phyloP scores from a whole-genome alignment of 179 eudicot species.

The Patellifolia procumbens region DNA sequence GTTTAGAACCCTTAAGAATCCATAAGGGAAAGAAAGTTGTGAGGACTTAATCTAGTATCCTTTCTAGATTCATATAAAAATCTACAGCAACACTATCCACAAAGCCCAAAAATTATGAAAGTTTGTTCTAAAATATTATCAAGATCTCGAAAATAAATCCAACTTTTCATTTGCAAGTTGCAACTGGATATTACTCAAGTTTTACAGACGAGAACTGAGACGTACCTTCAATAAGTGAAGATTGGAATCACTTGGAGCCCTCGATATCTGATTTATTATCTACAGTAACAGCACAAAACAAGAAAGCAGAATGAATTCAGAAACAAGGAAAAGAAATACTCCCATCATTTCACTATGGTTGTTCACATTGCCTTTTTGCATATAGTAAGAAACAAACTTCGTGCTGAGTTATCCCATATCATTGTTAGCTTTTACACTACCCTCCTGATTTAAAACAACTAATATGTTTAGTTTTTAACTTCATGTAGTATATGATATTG shows the following conservation, averaged over 20 bases:
- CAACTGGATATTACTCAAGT: slow-evolving; percentile 10
- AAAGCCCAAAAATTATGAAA: not conserved
- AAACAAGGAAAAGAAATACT: not conserved
- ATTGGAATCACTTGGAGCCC: slow-evolving; percentile 25
- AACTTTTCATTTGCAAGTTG: slow-evolving; percentile 3
- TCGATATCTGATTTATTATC: slow-evolving; percentile 23
- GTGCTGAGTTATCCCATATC: too few species aligned
- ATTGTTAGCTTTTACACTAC: too few species aligned
- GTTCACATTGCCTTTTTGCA: not conserved
- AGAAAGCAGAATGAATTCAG: not conserved
- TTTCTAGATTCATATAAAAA: too few species aligned
- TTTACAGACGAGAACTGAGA: not conserved
- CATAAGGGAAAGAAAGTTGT: too few species aligned
- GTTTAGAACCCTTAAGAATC: too few species aligned
- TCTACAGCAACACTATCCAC: not conserved
- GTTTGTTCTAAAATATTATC: not conserved
- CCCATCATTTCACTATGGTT: not conserved
- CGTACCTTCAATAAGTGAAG: slow-evolving; percentile 16
- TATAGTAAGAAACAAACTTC: not conserved
- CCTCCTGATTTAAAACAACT: not conserved
- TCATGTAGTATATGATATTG: not conserved
- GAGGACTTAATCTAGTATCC: too few species aligned
- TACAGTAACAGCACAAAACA: slow-evolving; percentile 8
- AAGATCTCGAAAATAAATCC: not conserved
- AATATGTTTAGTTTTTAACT: not conserved